Evolutionary conservation across 2,329 filamentous ascomycete genomes (phyloP).

Genomic region (Aspergillus thermomutatus): DNA sequence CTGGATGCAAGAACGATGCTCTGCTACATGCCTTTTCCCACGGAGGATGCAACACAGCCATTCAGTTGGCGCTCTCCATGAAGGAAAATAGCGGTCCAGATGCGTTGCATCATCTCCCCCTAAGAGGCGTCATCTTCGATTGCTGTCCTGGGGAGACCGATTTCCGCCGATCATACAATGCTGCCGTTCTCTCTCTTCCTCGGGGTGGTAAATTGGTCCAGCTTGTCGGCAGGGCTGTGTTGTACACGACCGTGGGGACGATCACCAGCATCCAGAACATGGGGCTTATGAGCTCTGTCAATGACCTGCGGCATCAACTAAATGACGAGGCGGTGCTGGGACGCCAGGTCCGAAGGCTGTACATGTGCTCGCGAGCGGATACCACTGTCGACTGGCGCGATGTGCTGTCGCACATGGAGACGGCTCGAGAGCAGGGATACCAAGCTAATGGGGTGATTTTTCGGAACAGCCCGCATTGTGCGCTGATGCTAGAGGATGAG

Average conservation of each 20-base stretch:
- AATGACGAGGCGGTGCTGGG: constrained; percentile 5
- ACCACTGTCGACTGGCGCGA: constrained; percentile 6
- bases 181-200: constrained; percentile 10
- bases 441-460: constrained; percentile 3
- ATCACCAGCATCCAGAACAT: constrained; percentile 7
- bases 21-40: constrained; percentile 24
- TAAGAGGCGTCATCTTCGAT: constrained; percentile 17
- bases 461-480: constrained; percentile 8
- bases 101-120: constrained; percentile 1
- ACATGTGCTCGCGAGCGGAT: constrained; percentile 11
- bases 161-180: constrained; percentile 15
- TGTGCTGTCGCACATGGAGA: constrained; percentile 8
- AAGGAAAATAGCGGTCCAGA: constrained; percentile 9
- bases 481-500: constrained; percentile 12
- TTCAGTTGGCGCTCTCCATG: constrained; percentile 19
- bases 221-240: background rate
- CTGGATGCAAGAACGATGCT: background rate
- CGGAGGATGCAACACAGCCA: constrained; percentile 18
- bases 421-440: constrained; percentile 5
- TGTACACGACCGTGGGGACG: constrained; percentile 9
- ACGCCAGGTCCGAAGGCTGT: constrained; percentile 4
- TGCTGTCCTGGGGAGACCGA: constrained; percentile 19
- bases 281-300: constrained; percentile 6
- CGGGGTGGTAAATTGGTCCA: background rate
- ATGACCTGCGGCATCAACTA: constrained; percentile 6